Evolutionary conservation across 768 basidiomycete species (phyloP).

Genomic region (Auricularia sp.): DNA sequence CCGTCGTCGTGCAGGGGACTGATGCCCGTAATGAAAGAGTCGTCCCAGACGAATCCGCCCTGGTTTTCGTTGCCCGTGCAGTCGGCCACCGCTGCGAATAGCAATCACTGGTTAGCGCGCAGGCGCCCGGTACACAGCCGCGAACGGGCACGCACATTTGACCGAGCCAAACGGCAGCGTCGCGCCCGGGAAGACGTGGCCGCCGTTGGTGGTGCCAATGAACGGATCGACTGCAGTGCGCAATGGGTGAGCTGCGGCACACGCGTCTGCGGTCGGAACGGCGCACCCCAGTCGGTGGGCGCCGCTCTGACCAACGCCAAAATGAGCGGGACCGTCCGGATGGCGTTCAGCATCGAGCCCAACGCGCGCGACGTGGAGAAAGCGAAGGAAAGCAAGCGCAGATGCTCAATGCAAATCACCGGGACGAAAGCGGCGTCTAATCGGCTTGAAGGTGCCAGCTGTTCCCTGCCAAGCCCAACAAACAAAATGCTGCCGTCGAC

Average conservation of each 20-base stretch:
- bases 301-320: background rate
- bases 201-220: slow-evolving; percentile 12
- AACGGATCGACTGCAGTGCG: slow-evolving; percentile 8
- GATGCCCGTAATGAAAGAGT: slow-evolving; percentile 8
- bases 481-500: no score
- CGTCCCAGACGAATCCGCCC: slow-evolving; percentile 12
- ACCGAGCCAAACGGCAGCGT: slow-evolving; percentile 8
- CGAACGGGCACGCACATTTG: background rate
- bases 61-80: slow-evolving; percentile 10
- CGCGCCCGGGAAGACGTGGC: slow-evolving; percentile 13
- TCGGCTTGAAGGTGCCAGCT: no score
- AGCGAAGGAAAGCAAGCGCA: no score
- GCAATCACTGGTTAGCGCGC: background rate
- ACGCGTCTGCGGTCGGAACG: background rate
- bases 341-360: no score
- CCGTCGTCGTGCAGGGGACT: slow-evolving; percentile 13
- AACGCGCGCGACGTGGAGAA: no score
- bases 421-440: no score
- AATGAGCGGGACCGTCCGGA: no score
- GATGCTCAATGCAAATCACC: no score
- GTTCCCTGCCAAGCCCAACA: no score
- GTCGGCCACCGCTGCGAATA: slow-evolving; percentile 7
- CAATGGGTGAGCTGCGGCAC: background rate
- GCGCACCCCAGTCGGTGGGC: background rate
- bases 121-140: background rate